A percentile compares a stretch with the other conserved stretches of the same genome.
phyloP scores from a whole-genome alignment of 768 basidiomycete species.

The Auriculariales sp. region DNA sequence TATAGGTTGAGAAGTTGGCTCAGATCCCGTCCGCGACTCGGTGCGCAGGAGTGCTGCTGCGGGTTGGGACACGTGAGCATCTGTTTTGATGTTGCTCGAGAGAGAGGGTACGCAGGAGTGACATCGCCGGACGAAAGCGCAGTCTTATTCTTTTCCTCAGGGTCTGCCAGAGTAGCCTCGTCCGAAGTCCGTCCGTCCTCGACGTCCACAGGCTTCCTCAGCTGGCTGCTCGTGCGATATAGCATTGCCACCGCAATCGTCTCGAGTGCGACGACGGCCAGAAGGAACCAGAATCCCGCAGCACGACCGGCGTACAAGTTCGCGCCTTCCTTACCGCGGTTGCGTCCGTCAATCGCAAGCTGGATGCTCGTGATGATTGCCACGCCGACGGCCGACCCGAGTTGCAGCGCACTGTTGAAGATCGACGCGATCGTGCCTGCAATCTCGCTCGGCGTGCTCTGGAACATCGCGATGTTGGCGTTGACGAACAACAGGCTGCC shows the following conservation, averaged over 20 bases:
- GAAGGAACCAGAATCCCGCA: constrained; percentile 24
- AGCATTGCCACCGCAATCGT: constrained; percentile 20
- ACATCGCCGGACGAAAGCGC: no score
- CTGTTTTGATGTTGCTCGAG: no score
- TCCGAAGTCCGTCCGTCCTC: no score
- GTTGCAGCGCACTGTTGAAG: constrained; percentile 38
- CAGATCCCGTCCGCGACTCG: no score
- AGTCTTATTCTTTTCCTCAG: no score
- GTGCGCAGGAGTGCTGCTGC: no score
- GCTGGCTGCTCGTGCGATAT: no score
- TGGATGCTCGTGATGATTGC: constrained; percentile 35
- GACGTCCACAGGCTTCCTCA: no score
- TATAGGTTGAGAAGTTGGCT: no score
- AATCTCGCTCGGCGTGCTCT: constrained; percentile 28
- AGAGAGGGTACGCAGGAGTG: no score
- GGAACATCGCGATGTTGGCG: constrained; percentile 38
- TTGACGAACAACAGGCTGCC: constrained; percentile 30
- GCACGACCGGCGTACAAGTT: constrained; percentile 24
- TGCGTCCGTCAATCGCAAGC: constrained; percentile 26
- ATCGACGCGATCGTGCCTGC: constrained; percentile 43
- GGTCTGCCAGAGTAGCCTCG: no score
- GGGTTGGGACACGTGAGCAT: no score
- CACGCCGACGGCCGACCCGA: constrained; percentile 36
- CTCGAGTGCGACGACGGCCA: constrained; percentile 22
- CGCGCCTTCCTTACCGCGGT: constrained; percentile 9